These are phyloP conservation scores for Scleromitrula shiraiana DNA, from an alignment of 2,329 filamentous ascomycete genomes.

Conservation along the genomic window DNA sequence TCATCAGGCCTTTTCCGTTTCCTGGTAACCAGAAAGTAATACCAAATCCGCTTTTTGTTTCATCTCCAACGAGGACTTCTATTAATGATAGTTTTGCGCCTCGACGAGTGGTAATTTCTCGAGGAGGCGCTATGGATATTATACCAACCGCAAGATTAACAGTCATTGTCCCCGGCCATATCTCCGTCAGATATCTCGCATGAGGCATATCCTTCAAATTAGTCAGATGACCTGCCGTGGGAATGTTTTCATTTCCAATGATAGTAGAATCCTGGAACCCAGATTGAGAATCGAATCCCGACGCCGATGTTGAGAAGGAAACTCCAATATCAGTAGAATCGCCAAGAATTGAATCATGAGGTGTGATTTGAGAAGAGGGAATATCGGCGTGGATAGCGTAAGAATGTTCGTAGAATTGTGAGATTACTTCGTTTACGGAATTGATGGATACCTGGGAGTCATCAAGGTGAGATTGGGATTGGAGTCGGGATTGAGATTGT, in stretches of 20 bases:
- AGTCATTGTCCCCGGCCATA: slow-evolving; percentile 73
- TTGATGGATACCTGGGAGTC: not conserved
- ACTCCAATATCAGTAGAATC: slow-evolving; percentile 28
- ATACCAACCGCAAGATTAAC: slow-evolving; percentile 76
- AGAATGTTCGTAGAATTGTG: slow-evolving; percentile 72
- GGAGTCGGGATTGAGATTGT: not conserved
- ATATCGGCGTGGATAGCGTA: slow-evolving; percentile 61
- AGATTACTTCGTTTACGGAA: slow-evolving; percentile 34
- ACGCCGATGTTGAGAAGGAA: slow-evolving; percentile 33
- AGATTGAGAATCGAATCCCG: slow-evolving; percentile 9
- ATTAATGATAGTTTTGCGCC: slow-evolving; percentile 56
- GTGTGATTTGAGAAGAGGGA: slow-evolving; percentile 49
- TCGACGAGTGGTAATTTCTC: slow-evolving; percentile 60
- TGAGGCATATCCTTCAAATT: slow-evolving; percentile 64
- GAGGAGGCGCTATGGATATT: slow-evolving; percentile 60
- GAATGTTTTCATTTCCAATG: slow-evolving; percentile 15
- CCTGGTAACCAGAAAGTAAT: slow-evolving; percentile 73
- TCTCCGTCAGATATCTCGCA: slow-evolving; percentile 54
- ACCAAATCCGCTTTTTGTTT: slow-evolving; percentile 71
- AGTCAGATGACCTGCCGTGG: slow-evolving; percentile 38
- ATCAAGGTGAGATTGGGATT: not conserved
- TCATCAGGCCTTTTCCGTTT: slow-evolving; percentile 22
- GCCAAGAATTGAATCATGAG: slow-evolving; percentile 23
- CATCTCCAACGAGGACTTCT: slow-evolving; percentile 76
- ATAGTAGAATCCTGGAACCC: not conserved